A percentile compares a stretch with the other conserved stretches of the same genome.
Conservation (phyloP, 2,329 filamentous ascomycete species). For the Trichophyton simii region DNA sequence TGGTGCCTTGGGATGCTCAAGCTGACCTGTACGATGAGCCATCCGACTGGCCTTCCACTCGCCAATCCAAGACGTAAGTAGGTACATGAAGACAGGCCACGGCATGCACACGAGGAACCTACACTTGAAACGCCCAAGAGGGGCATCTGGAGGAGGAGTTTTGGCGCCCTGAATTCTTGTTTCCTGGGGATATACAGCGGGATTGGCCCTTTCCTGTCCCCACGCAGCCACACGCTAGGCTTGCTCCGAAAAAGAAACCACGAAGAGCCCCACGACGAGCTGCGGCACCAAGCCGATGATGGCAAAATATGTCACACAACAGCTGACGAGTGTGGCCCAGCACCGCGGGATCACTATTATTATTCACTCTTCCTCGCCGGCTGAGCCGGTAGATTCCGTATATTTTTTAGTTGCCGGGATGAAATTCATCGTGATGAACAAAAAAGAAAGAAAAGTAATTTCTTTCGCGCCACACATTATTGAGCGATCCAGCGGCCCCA, state of each 20-base stretch:
- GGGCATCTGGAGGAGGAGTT: not conserved
- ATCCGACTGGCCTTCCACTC: constrained; percentile 1
- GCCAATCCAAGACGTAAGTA: not conserved
- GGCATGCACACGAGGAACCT: not conserved
- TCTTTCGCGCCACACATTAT: not conserved
- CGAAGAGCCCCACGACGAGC: not conserved
- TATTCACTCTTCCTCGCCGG: not conserved
- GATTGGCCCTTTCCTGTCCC: not conserved
- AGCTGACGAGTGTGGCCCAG: not conserved
- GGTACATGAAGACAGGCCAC: not conserved
- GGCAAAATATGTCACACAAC: not conserved
- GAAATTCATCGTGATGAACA: not conserved
- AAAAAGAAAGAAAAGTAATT: not conserved
- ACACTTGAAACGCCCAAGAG: not conserved
- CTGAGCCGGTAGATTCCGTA: not conserved
- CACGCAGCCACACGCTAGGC: not conserved
- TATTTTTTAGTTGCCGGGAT: too few relatives aligned
- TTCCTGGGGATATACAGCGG: not conserved
- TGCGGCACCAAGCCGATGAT: not conserved
- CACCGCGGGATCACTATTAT: not conserved
- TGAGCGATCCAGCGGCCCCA: not conserved
- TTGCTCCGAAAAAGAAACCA: constrained; percentile 4
- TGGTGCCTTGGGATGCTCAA: not conserved
- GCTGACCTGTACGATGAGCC: not conserved
- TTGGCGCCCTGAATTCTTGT: not conserved